Conservation (phyloP, 495 filamentous ascomycete species). For the Ramalina intermedia region DNA sequence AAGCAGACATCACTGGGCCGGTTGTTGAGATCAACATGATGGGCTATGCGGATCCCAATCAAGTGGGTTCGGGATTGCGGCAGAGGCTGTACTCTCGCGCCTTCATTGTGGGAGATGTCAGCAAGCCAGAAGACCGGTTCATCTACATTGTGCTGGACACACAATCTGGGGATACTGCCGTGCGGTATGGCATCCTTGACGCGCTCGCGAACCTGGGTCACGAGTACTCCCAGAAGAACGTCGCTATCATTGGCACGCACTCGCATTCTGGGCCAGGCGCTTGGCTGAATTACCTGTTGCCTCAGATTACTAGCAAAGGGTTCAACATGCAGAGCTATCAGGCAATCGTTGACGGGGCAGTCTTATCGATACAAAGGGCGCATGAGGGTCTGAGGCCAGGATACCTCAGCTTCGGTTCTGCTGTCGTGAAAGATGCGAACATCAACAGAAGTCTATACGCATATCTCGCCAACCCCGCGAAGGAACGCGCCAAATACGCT, state of each 20-base stretch:
- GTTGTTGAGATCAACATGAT: constrained; percentile 87
- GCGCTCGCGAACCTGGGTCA: constrained; percentile 50
- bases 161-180: constrained; percentile 79
- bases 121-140: constrained; percentile 55
- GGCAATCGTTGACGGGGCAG: constrained; percentile 77
- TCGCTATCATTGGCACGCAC: constrained; percentile 87
- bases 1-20: constrained; percentile 88
- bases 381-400: constrained; percentile 64
- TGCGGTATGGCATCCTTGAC: constrained; percentile 71
- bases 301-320: constrained; percentile 81
- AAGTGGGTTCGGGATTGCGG: constrained; percentile 74
- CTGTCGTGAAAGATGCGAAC: constrained; percentile 67
- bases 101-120: constrained; percentile 68
- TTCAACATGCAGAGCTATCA: constrained; percentile 82
- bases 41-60: constrained; percentile 82
- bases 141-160: constrained; percentile 83
- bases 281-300: constrained; percentile 92
- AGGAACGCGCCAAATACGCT: constrained; percentile 62
- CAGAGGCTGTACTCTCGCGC: constrained; percentile 83
- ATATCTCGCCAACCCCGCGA: constrained; percentile 76
- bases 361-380: constrained; percentile 67
- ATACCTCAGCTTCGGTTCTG: constrained; percentile 55
- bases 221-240: constrained; percentile 67
- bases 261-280: constrained; percentile 85
- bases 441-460: constrained; percentile 83